Percentiles rank a stretch among this genome's conserved stretches.
Evolutionary conservation across 495 filamentous ascomycete species (phyloP).

Genomic region (Daldinia decipiens): DNA sequence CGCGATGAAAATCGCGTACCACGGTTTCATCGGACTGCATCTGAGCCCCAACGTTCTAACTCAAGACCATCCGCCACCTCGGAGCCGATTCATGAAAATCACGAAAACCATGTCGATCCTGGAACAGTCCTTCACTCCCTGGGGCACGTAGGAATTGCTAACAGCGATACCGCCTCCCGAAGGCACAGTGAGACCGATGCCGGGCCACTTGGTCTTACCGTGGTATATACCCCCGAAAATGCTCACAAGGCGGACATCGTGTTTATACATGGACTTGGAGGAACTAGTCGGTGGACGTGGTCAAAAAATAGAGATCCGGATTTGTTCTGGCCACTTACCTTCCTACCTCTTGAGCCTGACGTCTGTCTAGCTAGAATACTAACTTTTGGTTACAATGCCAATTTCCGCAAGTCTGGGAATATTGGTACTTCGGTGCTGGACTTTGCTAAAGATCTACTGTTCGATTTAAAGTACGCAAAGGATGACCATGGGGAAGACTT

Average conservation of each 20-base stretch:
- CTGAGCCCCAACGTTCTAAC: no score
- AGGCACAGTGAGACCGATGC: neutral
- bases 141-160: no score
- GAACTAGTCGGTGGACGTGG: slow-evolving; percentile 49
- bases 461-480: slow-evolving; percentile 47
- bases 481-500: slow-evolving; percentile 33
- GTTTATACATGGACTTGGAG: slow-evolving; percentile 53
- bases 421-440: slow-evolving; percentile 45
- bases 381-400: slow-evolving; percentile 54
- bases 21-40: no score
- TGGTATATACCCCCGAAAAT: slow-evolving; percentile 43
- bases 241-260: slow-evolving; percentile 36
- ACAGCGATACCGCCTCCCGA: no score
- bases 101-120: no score
- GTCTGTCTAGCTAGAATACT: slow-evolving; percentile 46
- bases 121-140: no score
- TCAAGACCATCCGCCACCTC: no score
- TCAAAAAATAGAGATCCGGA: slow-evolving; percentile 42
- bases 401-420: slow-evolving; percentile 35
- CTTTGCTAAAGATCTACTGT: slow-evolving; percentile 54
- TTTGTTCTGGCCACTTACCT: slow-evolving; percentile 49
- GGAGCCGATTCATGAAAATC: no score
- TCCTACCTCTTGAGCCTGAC: slow-evolving; percentile 49
- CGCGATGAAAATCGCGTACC: no score
- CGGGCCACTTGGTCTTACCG: slow-evolving; percentile 47